A percentile compares a stretch with the other conserved stretches of the same genome.
Conservation (phyloP, 352 stramenopile genomes). For the Pythium biforme region DNA sequence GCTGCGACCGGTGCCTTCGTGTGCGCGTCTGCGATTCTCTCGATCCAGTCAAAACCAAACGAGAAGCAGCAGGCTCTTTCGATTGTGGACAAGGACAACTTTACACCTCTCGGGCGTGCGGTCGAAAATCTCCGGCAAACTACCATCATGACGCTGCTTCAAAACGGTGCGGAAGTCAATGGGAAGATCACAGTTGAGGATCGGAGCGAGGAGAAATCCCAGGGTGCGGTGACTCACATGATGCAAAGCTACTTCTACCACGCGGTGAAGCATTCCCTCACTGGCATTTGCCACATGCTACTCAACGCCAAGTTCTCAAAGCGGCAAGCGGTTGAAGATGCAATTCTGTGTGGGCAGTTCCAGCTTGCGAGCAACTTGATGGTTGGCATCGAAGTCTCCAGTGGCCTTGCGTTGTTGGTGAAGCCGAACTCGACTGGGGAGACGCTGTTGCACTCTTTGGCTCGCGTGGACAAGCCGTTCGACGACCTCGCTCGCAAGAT, state of each 20-base stretch:
- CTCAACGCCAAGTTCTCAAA: constrained; percentile 69
- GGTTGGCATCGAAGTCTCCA: constrained; percentile 49
- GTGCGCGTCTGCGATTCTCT: constrained; percentile 62
- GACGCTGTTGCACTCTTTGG: constrained; percentile 62
- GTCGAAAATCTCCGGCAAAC: constrained; percentile 63
- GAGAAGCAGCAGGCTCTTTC: constrained; percentile 36
- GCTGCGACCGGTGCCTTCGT: constrained; percentile 77
- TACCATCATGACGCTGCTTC: constrained; percentile 74
- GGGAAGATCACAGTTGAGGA: constrained; percentile 40
- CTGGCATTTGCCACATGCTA: constrained; percentile 78
- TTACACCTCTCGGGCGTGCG: constrained; percentile 57
- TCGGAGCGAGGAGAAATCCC: neutral
- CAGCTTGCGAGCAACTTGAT: constrained; percentile 73
- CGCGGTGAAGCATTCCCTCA: constrained; percentile 63
- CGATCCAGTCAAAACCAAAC: constrained; percentile 21
- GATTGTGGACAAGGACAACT: constrained; percentile 39
- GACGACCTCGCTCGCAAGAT: constrained; percentile 51
- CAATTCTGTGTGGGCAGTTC: constrained; percentile 64
- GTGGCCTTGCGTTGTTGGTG: constrained; percentile 35
- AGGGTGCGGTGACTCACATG: constrained; percentile 17
- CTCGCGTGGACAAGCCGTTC: constrained; percentile 55
- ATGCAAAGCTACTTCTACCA: constrained; percentile 73
- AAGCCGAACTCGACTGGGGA: constrained; percentile 45
- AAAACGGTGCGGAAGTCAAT: constrained; percentile 55
- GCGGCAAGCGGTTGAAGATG: constrained; percentile 74